Conservation (phyloP, 345 rosid species). For the Salix arbutifolia region DNA sequence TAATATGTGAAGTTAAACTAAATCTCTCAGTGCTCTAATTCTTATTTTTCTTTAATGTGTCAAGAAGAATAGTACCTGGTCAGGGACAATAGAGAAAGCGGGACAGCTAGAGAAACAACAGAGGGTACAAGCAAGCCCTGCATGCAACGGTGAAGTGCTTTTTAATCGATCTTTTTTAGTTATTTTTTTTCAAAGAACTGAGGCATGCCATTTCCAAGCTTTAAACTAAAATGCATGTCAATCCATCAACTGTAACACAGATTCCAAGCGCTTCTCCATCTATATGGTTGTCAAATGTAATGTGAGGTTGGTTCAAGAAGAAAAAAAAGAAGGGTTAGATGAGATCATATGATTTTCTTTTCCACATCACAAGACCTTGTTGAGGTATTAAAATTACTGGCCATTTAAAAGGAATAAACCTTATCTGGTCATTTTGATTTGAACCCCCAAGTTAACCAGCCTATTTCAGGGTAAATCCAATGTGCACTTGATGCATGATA, state of each 20-base stretch:
- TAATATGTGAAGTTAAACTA: conserved; percentile 7
- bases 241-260: not conserved
- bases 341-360: not conserved
- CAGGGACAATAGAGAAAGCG: conserved; percentile 78
- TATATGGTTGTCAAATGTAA: not conserved
- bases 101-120: conserved; percentile 73
- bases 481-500: not conserved
- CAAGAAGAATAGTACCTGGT: conserved; percentile 57
- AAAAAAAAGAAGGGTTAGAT: too few relatives aligned
- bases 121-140: conserved; percentile 76
- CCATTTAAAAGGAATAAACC: not conserved
- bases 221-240: not conserved
- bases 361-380: not conserved
- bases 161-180: not conserved
- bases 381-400: not conserved
- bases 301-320: not conserved
- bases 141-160: conserved; percentile 12
- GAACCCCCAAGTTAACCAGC: not conserved
- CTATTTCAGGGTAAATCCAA: not conserved
- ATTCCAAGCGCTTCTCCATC: not conserved
- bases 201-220: not conserved
- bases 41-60: conserved; percentile 9
- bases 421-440: not conserved
- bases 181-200: not conserved
- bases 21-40: conserved; percentile 3